Conservation (phyloP, 306 rosid species). For the Begonia fuchsioides region DNA sequence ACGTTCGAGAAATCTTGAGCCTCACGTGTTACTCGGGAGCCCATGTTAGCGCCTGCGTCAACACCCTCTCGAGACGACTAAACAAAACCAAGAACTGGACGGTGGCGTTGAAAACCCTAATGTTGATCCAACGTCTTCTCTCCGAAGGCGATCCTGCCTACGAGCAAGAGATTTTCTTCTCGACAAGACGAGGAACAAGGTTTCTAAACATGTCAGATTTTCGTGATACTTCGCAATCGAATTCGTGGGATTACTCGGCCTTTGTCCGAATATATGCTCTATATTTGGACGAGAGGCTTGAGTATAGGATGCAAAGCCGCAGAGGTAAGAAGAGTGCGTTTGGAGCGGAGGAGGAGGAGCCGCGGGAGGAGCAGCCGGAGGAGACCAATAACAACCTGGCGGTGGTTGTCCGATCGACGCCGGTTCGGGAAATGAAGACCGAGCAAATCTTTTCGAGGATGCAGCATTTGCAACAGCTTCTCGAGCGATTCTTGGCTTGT, state of each 20-base stretch:
- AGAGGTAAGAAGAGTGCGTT: conserved; percentile 44
- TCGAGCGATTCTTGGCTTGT: conserved; percentile 75
- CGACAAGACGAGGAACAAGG: conserved; percentile 81
- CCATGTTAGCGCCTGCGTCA: conserved; percentile 53
- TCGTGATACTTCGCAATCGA: conserved; percentile 30
- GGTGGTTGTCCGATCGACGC: conserved; percentile 32
- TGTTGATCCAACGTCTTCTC: conserved; percentile 54
- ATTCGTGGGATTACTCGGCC: conserved; percentile 71
- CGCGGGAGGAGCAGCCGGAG: not conserved
- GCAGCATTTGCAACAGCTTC: conserved; percentile 74
- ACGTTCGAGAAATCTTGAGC: conserved; percentile 70
- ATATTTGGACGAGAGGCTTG: conserved; percentile 76
- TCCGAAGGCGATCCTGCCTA: conserved; percentile 87
- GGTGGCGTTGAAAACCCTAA: conserved; percentile 62
- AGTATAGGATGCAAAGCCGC: conserved; percentile 75
- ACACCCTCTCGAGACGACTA: conserved; percentile 63
- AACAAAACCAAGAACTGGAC: conserved; percentile 78
- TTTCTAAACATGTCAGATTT: conserved; percentile 88
- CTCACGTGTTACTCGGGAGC: conserved; percentile 71
- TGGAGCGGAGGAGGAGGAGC: conserved; percentile 11
- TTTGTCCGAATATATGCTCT: conserved; percentile 66
- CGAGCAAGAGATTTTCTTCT: conserved; percentile 82
- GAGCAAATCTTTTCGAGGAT: conserved; percentile 50
- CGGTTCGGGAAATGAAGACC: conserved; percentile 40
- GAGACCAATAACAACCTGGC: not conserved